phyloP scores from a whole-genome alignment of 2,329 filamentous ascomycete genomes.

The Teratosphaeriaceae sp. region DNA sequence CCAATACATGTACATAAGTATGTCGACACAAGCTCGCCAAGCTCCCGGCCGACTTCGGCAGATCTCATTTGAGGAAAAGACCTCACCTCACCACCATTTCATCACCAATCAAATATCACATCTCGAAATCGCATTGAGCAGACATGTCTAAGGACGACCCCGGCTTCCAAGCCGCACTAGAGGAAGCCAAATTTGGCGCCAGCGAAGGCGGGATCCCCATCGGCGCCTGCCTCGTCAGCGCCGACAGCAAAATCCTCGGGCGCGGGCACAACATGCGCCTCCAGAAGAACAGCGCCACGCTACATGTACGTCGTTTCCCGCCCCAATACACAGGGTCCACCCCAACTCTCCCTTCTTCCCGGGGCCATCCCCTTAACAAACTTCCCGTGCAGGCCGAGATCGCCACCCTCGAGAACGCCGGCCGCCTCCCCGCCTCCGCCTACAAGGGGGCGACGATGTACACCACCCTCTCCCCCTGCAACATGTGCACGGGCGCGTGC shows the following conservation, averaged over 20 bases:
- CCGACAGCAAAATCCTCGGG: constrained; percentile 63
- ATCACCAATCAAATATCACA: too few species aligned
- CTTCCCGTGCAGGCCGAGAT: constrained; percentile 61
- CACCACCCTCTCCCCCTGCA: constrained; percentile 71
- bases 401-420: constrained; percentile 66
- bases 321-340: background rate
- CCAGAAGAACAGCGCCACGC: constrained; percentile 62
- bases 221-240: constrained; percentile 57
- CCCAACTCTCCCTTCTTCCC: background rate
- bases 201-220: constrained; percentile 53
- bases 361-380: background rate
- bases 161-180: constrained; percentile 52
- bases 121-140: background rate
- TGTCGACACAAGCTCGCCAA: too few species aligned
- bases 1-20: too few species aligned
- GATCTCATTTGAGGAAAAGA: too few species aligned
- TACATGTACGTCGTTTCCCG: constrained; percentile 50
- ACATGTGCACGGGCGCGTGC: constrained; percentile 76
- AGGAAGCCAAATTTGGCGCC: constrained; percentile 50
- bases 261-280: constrained; percentile 69
- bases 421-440: constrained; percentile 60
- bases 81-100: too few species aligned
- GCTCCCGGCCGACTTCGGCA: too few species aligned
- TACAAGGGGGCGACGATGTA: constrained; percentile 76
- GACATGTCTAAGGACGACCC: constrained; percentile 33